These are phyloP conservation scores for Sphaerulina vaccinii DNA, from an alignment of 2,329 filamentous ascomycete species.

Conservation along the genomic window DNA sequence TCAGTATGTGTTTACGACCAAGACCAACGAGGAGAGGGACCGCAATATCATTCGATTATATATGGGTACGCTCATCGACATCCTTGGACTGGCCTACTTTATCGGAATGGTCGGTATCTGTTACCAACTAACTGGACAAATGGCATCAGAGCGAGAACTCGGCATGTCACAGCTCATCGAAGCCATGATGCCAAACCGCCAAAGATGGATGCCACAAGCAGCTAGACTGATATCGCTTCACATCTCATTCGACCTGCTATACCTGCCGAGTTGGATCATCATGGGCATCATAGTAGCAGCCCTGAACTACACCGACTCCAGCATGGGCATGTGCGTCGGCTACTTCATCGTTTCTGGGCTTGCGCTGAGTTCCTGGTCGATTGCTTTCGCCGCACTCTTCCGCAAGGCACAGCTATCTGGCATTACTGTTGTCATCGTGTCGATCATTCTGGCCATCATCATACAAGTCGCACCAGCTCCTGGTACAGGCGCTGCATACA, in stretches of 20 bases:
- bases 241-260: conserved; percentile 75
- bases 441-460: conserved; percentile 74
- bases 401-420: conserved; percentile 84
- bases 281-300: conserved; percentile 67
- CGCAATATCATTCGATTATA: conserved; percentile 66
- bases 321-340: conserved; percentile 46
- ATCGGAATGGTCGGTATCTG: conserved; percentile 76
- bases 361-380: conserved; percentile 73
- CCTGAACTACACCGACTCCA: conserved; percentile 52
- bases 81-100: conserved; percentile 76
- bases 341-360: conserved; percentile 76
- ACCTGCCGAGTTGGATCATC: conserved; percentile 78
- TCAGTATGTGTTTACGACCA: conserved; percentile 74
- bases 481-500: conserved; percentile 62
- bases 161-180: conserved; percentile 88
- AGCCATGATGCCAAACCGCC: conserved; percentile 80
- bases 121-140: conserved; percentile 83
- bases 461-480: conserved; percentile 70
- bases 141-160: conserved; percentile 79
- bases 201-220: conserved; percentile 72
- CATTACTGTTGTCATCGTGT: conserved; percentile 71
- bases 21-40: conserved; percentile 66
- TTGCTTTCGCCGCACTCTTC: conserved; percentile 81
- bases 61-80: conserved; percentile 70
- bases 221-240: conserved; percentile 78